These are phyloP conservation scores for Yamadazyma dushanensis DNA, from an alignment of 1,139 yeast genomes.

Conservation along the genomic window DNA sequence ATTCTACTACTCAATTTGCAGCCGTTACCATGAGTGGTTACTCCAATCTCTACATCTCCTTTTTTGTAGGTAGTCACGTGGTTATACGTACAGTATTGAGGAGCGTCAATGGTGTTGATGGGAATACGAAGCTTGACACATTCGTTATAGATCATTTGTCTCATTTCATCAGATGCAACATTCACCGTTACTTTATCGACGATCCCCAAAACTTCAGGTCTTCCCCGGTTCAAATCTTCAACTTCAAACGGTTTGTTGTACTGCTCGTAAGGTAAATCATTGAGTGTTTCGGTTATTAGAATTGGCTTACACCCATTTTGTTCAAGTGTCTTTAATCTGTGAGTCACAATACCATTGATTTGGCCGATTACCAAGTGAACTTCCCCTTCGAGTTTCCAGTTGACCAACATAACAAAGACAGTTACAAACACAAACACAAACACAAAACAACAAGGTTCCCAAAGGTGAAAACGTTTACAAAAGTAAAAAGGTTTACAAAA, in stretches of 20 bases:
- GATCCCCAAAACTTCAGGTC: slow-evolving; percentile 58
- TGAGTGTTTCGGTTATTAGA: slow-evolving; percentile 32
- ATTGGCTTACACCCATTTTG: slow-evolving; percentile 62
- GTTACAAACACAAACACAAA: no score
- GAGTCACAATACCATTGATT: slow-evolving; percentile 47
- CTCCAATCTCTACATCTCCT: slow-evolving; percentile 80
- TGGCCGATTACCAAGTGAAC: slow-evolving; percentile 63
- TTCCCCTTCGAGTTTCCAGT: slow-evolving; percentile 49
- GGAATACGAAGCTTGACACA: slow-evolving; percentile 74
- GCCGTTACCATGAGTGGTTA: slow-evolving; percentile 87
- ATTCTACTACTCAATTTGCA: slow-evolving; percentile 82
- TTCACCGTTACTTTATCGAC: slow-evolving; percentile 79
- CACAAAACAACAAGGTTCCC: no score
- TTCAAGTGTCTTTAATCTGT: slow-evolving; percentile 49
- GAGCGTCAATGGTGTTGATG: slow-evolving; percentile 72
- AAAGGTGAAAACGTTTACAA: no score
- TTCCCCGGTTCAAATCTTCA: slow-evolving; percentile 52
- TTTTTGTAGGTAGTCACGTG: slow-evolving; percentile 68
- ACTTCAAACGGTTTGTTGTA: slow-evolving; percentile 36
- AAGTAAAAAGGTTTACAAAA: no score
- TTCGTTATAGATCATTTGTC: slow-evolving; percentile 40
- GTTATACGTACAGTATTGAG: slow-evolving; percentile 73
- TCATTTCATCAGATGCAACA: slow-evolving; percentile 32
- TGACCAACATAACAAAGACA: slow-evolving; percentile 17
- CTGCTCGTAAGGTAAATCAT: slow-evolving; percentile 26